phyloP scores from a whole-genome alignment of 768 basidiomycete genomes.

The Amanita inopinata region DNA sequence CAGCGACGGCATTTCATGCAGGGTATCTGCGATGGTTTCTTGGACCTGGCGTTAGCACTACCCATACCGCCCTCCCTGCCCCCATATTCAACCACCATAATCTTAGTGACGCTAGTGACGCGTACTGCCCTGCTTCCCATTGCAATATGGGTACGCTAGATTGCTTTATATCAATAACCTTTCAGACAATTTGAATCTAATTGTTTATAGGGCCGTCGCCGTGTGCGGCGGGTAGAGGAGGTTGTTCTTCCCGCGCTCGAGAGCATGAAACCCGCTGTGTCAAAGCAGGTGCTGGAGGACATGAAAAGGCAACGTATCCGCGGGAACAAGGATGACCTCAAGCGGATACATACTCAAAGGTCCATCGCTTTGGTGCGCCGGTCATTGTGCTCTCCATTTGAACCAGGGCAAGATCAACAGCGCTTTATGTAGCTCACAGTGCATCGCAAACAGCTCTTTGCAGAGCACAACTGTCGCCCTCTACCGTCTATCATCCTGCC shows the following conservation, averaged over 20 bases:
- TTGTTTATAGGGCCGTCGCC: constrained; percentile 43
- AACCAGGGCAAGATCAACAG: background rate
- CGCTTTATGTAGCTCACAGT: constrained; percentile 33
- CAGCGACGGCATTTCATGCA: constrained; percentile 23
- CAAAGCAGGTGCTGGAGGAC: constrained; percentile 31
- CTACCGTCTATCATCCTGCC: constrained; percentile 49
- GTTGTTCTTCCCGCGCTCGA: constrained; percentile 48
- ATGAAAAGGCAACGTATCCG: constrained; percentile 50
- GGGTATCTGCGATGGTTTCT: constrained; percentile 50
- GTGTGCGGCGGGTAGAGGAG: constrained; percentile 52
- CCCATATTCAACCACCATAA: constrained; percentile 66
- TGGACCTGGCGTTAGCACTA: constrained; percentile 69
- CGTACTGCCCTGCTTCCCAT: constrained; percentile 60
- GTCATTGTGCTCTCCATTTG: background rate
- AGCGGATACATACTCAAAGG: constrained; percentile 37
- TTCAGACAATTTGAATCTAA: constrained; percentile 10
- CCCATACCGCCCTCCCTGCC: constrained; percentile 62
- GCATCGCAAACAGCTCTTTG: constrained; percentile 50
- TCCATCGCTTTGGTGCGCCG: constrained; percentile 38
- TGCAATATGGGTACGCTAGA: constrained; percentile 60
- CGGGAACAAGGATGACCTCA: constrained; percentile 43
- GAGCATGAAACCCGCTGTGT: constrained; percentile 33
- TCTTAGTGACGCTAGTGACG: constrained; percentile 51
- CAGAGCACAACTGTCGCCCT: constrained; percentile 48
- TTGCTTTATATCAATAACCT: no score